Evolutionary conservation across 176 grass and related monocot species (phyloP), one percentile per base, ranked within the genome.

Genomic region (barley (Hordeum vulgare)): DNA sequence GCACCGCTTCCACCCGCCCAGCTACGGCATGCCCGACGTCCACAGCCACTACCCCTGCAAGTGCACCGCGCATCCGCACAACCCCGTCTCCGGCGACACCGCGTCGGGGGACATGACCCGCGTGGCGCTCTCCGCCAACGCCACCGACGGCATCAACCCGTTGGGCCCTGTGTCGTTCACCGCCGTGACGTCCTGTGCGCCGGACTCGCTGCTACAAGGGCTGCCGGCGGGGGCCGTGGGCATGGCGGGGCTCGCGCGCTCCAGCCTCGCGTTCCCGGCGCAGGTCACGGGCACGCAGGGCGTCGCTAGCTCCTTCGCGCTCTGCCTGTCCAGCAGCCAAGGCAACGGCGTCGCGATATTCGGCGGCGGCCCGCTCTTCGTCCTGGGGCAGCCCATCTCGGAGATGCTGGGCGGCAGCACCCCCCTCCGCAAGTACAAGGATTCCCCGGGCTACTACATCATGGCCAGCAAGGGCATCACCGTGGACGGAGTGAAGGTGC

Each of bases 71-170:
- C 80, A 80, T 62, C 71, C 84, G 0, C 78, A 61, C 77, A 90
- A 92, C 75, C 90, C 95, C 1, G 10, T 94, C 21, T 76, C 81
- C 15, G 71, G 75, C 18, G 3, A 11, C n/a, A 68, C 86, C 3
- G 37, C 53, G 0, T 17, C 83, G 8, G 78, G 33, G 9, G 86
- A 94, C 71, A 21, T 92, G 11, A 89, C 92, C 0, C 21, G 47
- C 0, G 59, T 28, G 9, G 3, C 9, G 18, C 75, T 97, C 42
- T 76, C 83, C 1, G 56, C 89, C 15, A 88, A 91, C 64, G 59
- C 90, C 73, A 97, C 92, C 58, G 56, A 97, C 21, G 94, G 94
- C 21, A 82, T 20, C 25, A 92, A 92, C 69, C 92, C 92, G 2
- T 87, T 79, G 1, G 9, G 35, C 24, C 20, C 63, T 7, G 58